Evolutionary conservation across 768 basidiomycete genomes (phyloP), one percentile per base, ranked within the genome.

Genomic region (Boletellus ananas): DNA sequence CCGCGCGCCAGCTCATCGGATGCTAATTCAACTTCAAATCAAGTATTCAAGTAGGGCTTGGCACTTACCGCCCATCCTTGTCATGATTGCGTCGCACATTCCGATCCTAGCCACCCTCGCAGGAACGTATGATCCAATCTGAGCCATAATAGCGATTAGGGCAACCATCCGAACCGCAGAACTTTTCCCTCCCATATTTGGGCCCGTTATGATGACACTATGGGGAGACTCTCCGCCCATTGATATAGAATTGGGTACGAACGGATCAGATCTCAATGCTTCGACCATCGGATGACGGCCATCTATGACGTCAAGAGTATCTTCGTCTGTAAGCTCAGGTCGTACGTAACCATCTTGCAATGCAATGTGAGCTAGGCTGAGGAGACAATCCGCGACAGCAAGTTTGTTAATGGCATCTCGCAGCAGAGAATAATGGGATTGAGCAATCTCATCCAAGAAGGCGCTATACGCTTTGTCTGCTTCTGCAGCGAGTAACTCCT

Each of bases 211-310:
- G 41, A 90, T 79, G 65, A 85, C 84, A 62, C 72, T 80, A 37
- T 78, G 69, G 3, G 80, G 66, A 17, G 69, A 62, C 13, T 62
- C 73, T 16, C 72, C 77, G 8, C 85, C 85, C 63, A 96, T 81
- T 1, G 68, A 59, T 16, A 95, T 67, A 12, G 82, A 79, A 64
- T 96, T 97, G 3, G 92, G 85, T 1, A 97, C 85, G 68, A 91
- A 95, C 2, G 93, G 90, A 53, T 89, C 83, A 1, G 83, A 70
- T 34, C 82, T 74, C 18, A 94, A 69, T 9, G 77, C 77, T 65
- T 96, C 94, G 14, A 94, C 81, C 81, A 98, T 92, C 0, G 95
- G 95, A 72, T 99, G 95, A 11, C 93, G 78, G 0, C 91, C 94
- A n/a, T 85, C 81, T 11, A 77, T 68, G 27, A 97, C 87, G 52